Percentiles rank a stretch among this genome's conserved stretches.
Conservation (phyloP, 768 basidiomycete species). For the Lactarius sp. region DNA sequence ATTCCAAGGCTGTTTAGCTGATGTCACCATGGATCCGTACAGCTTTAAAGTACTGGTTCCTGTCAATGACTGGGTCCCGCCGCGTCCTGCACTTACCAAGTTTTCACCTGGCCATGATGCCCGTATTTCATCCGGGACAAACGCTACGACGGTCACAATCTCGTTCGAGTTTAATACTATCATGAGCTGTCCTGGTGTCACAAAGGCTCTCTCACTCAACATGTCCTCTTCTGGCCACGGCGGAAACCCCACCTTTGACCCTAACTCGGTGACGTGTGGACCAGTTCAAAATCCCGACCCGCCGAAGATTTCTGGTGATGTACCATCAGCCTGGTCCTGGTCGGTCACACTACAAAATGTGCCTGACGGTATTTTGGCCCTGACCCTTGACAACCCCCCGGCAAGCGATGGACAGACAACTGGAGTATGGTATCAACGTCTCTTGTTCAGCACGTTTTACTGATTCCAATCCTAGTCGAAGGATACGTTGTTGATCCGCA, state of each 20-base stretch:
- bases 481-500: slow-evolving; percentile 78
- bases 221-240: slow-evolving; percentile 66
- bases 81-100: slow-evolving; percentile 68
- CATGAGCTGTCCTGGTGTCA: slow-evolving; percentile 74
- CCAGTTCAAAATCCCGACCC: slow-evolving; percentile 45
- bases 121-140: slow-evolving; percentile 49
- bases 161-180: slow-evolving; percentile 69
- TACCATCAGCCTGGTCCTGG: slow-evolving; percentile 66
- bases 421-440: slow-evolving; percentile 41
- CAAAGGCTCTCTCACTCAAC: slow-evolving; percentile 55
- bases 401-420: slow-evolving; percentile 43
- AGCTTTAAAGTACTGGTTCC: slow-evolving; percentile 84
- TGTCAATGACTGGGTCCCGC: slow-evolving; percentile 55
- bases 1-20: slow-evolving; percentile 68
- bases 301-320: slow-evolving; percentile 48
- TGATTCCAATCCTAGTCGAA: slow-evolving; percentile 38
- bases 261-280: slow-evolving; percentile 43
- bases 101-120: slow-evolving; percentile 87
- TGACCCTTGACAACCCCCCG: slow-evolving; percentile 57
- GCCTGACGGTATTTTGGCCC: slow-evolving; percentile 77
- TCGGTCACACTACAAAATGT: slow-evolving; percentile 67
- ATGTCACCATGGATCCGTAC: slow-evolving; percentile 63
- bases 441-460: neutral
- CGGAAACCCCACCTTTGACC: slow-evolving; percentile 47
- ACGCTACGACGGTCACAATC: slow-evolving; percentile 53